Percentiles rank a stretch among this genome's conserved stretches.
These are phyloP conservation scores for Vitis hybrid DNA, from an alignment of 177 flowering plant genomes.

Conservation along the genomic window DNA sequence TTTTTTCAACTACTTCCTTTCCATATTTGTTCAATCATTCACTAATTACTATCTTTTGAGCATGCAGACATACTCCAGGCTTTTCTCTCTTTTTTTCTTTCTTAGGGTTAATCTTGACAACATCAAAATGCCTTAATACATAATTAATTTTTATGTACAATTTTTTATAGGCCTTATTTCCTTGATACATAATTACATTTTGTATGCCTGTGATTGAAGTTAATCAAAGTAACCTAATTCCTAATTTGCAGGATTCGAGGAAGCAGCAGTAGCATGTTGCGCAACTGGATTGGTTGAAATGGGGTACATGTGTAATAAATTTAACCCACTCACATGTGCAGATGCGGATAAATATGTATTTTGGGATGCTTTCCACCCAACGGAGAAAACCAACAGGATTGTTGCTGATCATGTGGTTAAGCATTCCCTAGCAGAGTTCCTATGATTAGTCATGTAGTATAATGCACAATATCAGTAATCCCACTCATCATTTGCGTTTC, in stretches of 20 bases:
- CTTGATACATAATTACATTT: neutral
- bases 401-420: conserved; percentile 44
- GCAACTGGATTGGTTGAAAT: conserved; percentile 74
- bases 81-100: too few relatives aligned
- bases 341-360: conserved; percentile 73
- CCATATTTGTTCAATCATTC: too few relatives aligned
- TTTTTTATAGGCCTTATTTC: neutral
- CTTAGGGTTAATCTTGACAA: too few relatives aligned
- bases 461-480: neutral
- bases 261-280: conserved; percentile 59
- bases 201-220: neutral
- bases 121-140: too few relatives aligned
- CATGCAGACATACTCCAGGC: too few relatives aligned
- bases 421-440: conserved; percentile 34
- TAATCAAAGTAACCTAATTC: neutral
- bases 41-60: too few relatives aligned
- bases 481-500: too few relatives aligned
- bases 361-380: conserved; percentile 90
- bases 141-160: neutral
- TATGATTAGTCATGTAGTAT: conserved; percentile 15
- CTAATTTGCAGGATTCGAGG: conserved; percentile 48
- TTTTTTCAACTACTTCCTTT: too few relatives aligned
- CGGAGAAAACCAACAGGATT: conserved; percentile 58
- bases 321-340: conserved; percentile 55
- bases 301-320: conserved; percentile 57